These are phyloP conservation scores for Dendrobium officinale DNA, from an alignment of 106 monocot species.

Conservation along the genomic window DNA sequence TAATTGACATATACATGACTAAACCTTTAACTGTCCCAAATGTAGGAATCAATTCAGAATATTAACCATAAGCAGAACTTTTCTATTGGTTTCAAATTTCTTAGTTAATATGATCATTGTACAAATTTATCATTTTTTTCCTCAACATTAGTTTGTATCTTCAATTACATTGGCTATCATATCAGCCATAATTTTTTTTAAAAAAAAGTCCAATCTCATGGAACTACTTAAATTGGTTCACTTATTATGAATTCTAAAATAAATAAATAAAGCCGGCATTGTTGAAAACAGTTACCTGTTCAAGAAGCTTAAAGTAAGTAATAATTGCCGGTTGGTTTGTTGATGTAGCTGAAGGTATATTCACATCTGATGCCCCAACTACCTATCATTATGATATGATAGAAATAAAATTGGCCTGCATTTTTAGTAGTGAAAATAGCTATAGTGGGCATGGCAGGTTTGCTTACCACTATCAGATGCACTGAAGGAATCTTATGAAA, in stretches of 20 bases:
- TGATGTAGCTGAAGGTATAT: slow-evolving; percentile 50
- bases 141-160: background rate
- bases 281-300: slow-evolving; percentile 38
- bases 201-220: background rate
- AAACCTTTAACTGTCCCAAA: no score
- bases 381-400: slow-evolving; percentile 41
- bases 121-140: background rate
- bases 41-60: no score
- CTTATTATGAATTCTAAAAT: background rate
- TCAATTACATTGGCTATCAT: background rate
- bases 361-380: slow-evolving; percentile 56
- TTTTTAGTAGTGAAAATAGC: background rate
- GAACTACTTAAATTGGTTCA: background rate
- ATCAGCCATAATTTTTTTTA: background rate
- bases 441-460: background rate
- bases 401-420: background rate
- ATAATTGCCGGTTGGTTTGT: slow-evolving; percentile 50
- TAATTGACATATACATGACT: no score
- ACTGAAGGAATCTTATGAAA: slow-evolving; percentile 67
- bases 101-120: background rate
- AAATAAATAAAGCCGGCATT: background rate
- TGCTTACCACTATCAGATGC: slow-evolving; percentile 80
- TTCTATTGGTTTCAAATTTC: background rate
- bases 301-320: slow-evolving; percentile 60
- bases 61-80: no score